Percentiles rank a stretch among this genome's conserved stretches.
phyloP scores from a whole-genome alignment of 1,284 basidiomycete species.

The Leccinum angustisporum region DNA sequence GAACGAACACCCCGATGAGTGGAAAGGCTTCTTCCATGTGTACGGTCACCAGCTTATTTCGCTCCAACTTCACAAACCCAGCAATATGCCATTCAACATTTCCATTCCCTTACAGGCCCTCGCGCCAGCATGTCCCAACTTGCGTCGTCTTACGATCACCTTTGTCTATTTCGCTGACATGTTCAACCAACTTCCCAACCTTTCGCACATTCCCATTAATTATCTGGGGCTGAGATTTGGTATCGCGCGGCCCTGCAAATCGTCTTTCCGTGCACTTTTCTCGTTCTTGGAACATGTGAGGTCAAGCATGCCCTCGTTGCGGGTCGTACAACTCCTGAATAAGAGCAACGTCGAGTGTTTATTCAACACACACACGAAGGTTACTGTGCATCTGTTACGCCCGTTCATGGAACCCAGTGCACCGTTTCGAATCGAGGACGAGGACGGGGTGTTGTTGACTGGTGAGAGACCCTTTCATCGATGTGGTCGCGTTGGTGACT shows the following conservation, averaged over 20 bases:
- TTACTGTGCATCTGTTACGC: background rate
- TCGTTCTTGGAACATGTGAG: conserved; percentile 15
- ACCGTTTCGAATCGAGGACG: background rate
- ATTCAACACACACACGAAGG: background rate
- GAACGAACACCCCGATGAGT: background rate
- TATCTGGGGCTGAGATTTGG: conserved; percentile 18
- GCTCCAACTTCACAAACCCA: conserved; percentile 7
- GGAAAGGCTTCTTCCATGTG: background rate
- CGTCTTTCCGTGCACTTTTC: conserved; percentile 17
- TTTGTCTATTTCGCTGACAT: background rate
- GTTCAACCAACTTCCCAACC: background rate
- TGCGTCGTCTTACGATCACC: conserved; percentile 5
- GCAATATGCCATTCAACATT: background rate
- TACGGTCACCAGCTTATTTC: conserved; percentile 21
- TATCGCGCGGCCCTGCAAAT: background rate
- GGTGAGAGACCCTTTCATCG: background rate
- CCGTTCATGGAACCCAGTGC: background rate
- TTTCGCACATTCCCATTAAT: conserved; percentile 14
- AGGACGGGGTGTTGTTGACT: background rate
- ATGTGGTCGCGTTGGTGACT: background rate
- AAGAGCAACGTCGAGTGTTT: conserved; percentile 20
- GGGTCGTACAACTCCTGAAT: conserved; percentile 24
- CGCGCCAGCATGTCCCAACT: conserved; percentile 15
- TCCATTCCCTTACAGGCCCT: conserved; percentile 9
- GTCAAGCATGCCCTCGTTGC: conserved; percentile 20